A percentile compares a stretch with the other conserved stretches of the same genome.
phyloP scores from a whole-genome alignment of 768 basidiomycete genomes.

The Lentinula detonsa region DNA sequence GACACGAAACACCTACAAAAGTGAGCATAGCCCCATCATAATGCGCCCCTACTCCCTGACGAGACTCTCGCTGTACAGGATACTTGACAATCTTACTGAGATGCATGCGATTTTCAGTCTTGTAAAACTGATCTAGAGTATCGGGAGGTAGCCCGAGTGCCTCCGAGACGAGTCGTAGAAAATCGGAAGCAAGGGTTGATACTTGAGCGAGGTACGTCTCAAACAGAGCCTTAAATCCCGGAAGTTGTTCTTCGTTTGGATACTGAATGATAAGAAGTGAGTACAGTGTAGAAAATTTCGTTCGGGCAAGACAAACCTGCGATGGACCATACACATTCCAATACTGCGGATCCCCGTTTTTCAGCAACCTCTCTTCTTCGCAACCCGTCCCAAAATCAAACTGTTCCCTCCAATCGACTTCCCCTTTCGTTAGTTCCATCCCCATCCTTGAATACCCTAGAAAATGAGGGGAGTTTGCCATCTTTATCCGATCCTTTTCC shows the following conservation, averaged over 20 bases:
- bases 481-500: slow-evolving; percentile 34
- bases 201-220: slow-evolving; percentile 36
- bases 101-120: slow-evolving; percentile 34
- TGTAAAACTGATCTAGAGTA: slow-evolving; percentile 37
- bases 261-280: neutral
- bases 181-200: slow-evolving; percentile 36
- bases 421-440: slow-evolving; percentile 43
- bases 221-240: slow-evolving; percentile 40
- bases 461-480: slow-evolving; percentile 51
- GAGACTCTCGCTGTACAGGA: slow-evolving; percentile 28
- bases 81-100: slow-evolving; percentile 40
- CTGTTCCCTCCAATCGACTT: slow-evolving; percentile 46
- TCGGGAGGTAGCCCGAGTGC: slow-evolving; percentile 38
- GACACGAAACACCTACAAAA: neutral
- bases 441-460: slow-evolving; percentile 48
- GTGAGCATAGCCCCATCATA: slow-evolving; percentile 5
- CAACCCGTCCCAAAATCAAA: slow-evolving; percentile 49
- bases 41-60: slow-evolving; percentile 4
- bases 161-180: slow-evolving; percentile 38
- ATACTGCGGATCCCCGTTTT: slow-evolving; percentile 40
- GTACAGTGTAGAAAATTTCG: neutral
- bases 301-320: slow-evolving; percentile 31
- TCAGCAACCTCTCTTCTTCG: slow-evolving; percentile 25
- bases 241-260: slow-evolving; percentile 20
- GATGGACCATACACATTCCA: slow-evolving; percentile 43